Evolutionary conservation across 352 stramenopile species (phyloP), one percentile per base, ranked within the genome.

Genomic region (Pythium sp.): DNA sequence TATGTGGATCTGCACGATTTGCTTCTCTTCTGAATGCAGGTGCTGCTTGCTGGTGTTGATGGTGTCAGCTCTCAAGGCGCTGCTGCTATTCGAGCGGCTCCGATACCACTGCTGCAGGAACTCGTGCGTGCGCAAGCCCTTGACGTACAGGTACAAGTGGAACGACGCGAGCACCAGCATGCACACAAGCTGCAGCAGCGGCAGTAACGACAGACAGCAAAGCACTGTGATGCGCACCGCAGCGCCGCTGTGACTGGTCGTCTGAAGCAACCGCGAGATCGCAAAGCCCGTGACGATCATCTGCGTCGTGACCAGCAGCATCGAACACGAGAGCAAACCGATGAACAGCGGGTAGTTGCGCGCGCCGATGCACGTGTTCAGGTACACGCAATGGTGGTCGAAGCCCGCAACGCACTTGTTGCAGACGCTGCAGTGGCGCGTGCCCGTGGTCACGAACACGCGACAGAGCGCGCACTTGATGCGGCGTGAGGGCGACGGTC

Each of bases 301-400:
- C 71, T 93, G 82, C 18, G 79, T 88, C 22, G 74, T 18, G 36
- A 92, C 64, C 53, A 90, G 70, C 49, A 90, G 65, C 41, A 83
- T 85, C 14, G 82, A 68, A 68, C 77, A 90, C 58, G 72, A 78
- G 32, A 94, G 64, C 51, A 92, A 69, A 18, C 70, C 79, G 8
- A 86, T 75, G 61, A 91, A 92, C 3, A 87, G 75, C 68, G 70
- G 69, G 64, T 90, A 84, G 73, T 91, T 93, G 66, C 77, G 78
- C 55, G 72, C 75, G 54, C 93, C 93, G 41, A 98, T 91, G 75
- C 95, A 98, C 49, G 93, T 98, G 74, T 98, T 98, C 62, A 98
- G 84, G 89, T 93, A 97, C 55, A 89, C 84, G 76, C 95, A 99
- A 79, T 99, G 95, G 82, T 99, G 94, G 78, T 99, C 94, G 74